phyloP scores from a whole-genome alignment of 768 basidiomycete genomes.

The Pleurotus tuber-regium region DNA sequence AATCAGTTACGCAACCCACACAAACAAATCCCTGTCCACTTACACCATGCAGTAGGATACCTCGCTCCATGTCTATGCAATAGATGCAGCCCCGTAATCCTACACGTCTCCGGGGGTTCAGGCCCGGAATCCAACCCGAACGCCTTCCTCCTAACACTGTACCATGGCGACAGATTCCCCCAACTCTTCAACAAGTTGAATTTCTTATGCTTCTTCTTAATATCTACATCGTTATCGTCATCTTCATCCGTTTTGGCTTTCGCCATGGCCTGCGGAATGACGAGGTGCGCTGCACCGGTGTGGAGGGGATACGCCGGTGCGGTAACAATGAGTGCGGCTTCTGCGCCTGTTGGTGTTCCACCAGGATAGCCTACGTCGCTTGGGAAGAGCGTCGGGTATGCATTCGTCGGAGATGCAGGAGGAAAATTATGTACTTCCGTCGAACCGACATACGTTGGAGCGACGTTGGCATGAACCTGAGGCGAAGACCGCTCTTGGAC shows the following conservation, averaged over 20 bases:
- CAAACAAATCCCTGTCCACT: conserved; percentile 26
- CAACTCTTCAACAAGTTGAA: conserved; percentile 76
- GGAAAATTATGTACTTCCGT: conserved; percentile 70
- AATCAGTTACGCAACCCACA: too few species aligned
- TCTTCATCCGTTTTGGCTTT: conserved; percentile 15
- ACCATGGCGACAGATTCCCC: conserved; percentile 89
- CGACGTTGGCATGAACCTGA: conserved; percentile 25
- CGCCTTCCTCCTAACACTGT: conserved; percentile 57
- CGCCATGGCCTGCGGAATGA: conserved; percentile 42
- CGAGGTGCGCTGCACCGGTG: conserved; percentile 62
- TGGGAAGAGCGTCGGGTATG: conserved; percentile 70
- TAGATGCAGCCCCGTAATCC: conserved; percentile 72
- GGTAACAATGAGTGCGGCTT: conserved; percentile 68
- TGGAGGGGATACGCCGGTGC: conserved; percentile 80
- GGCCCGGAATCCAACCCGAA: conserved; percentile 77
- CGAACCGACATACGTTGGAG: conserved; percentile 70
- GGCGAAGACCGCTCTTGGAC: conserved; percentile 3
- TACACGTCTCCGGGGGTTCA: conserved; percentile 66
- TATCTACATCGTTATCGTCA: conserved; percentile 16
- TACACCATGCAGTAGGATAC: conserved; percentile 66
- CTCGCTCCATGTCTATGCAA: conserved; percentile 82
- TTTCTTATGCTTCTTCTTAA: conserved; percentile 24
- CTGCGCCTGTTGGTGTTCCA: conserved; percentile 76
- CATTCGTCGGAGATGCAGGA: conserved; percentile 71
- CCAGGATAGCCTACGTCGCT: conserved; percentile 76